Evolutionary conservation across 2,329 filamentous ascomycete genomes (phyloP).

Genomic region (Pseudonectria buxi): DNA sequence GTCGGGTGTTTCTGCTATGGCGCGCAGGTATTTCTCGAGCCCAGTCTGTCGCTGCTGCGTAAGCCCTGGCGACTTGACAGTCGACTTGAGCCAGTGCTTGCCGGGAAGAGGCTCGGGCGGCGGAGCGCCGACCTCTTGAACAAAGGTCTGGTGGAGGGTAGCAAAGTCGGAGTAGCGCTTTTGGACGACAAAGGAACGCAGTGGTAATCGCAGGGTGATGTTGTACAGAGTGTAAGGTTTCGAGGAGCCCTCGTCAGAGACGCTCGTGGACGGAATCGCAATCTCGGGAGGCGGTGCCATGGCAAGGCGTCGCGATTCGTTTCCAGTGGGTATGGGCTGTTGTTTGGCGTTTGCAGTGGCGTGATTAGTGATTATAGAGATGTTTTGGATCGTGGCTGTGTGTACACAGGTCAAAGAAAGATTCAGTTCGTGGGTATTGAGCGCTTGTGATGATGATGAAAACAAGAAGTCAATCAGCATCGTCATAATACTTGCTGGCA

Average conservation of each 20-base stretch:
- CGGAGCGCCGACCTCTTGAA: slow-evolving; percentile 50
- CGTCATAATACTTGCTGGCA: no score
- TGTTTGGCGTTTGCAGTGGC: background rate
- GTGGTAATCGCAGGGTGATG: slow-evolving; percentile 67
- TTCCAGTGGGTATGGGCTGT: background rate
- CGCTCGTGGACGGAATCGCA: slow-evolving; percentile 59
- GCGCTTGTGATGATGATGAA: no score
- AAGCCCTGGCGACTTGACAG: slow-evolving; percentile 60
- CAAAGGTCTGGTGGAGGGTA: slow-evolving; percentile 57
- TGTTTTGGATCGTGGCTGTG: no score
- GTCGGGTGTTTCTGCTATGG: slow-evolving; percentile 67
- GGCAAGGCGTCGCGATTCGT: slow-evolving; percentile 8
- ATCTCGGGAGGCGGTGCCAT: slow-evolving; percentile 64
- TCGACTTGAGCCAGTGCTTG: slow-evolving; percentile 74
- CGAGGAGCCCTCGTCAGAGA: slow-evolving; percentile 41
- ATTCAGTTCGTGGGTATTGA: no score
- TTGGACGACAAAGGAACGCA: slow-evolving; percentile 67
- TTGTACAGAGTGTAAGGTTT: slow-evolving; percentile 75
- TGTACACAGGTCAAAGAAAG: no score
- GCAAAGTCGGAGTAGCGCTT: slow-evolving; percentile 81
- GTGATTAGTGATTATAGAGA: no score
- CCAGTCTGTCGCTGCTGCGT: slow-evolving; percentile 63
- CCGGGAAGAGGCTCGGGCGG: slow-evolving; percentile 62
- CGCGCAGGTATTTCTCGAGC: slow-evolving; percentile 65
- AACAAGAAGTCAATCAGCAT: no score